phyloP scores from a whole-genome alignment of 2,329 filamentous ascomycete genomes.

The Myriosclerotinia duriaeana region DNA sequence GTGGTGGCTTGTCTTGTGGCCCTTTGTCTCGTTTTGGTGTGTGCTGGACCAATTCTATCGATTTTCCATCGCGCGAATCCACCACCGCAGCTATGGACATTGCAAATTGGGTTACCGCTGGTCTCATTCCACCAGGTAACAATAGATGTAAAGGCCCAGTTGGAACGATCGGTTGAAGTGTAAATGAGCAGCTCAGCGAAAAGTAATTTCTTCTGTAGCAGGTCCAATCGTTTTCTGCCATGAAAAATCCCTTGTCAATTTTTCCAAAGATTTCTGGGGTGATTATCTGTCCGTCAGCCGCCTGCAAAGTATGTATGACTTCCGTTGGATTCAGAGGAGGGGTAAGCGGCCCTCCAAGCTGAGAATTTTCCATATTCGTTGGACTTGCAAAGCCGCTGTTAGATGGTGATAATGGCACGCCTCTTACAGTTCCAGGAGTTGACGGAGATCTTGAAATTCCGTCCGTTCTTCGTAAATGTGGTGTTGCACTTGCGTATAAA shows the following conservation, averaged over 20 bases:
- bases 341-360: slow-evolving; percentile 30
- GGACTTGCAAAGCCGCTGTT: slow-evolving; percentile 41
- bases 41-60: slow-evolving; percentile 71
- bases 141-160: slow-evolving; percentile 45
- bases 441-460: slow-evolving; percentile 41
- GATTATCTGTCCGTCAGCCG: slow-evolving; percentile 51
- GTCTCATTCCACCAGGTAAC: slow-evolving; percentile 30
- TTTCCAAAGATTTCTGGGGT: slow-evolving; percentile 63
- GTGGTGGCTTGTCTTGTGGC: slow-evolving; percentile 61
- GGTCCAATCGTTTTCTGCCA: slow-evolving; percentile 66
- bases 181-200: slow-evolving; percentile 63
- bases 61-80: slow-evolving; percentile 60
- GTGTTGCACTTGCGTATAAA: slow-evolving; percentile 39
- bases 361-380: slow-evolving; percentile 39
- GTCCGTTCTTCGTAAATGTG: slow-evolving; percentile 36
- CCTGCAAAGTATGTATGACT: slow-evolving; percentile 49
- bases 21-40: slow-evolving; percentile 73
- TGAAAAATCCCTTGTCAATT: slow-evolving; percentile 71
- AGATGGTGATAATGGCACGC: slow-evolving; percentile 40
- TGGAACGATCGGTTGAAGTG: slow-evolving; percentile 49
- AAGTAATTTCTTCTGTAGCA: slow-evolving; percentile 76
- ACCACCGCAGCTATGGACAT: slow-evolving; percentile 68
- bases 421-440: slow-evolving; percentile 34
- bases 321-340: slow-evolving; percentile 44
- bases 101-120: slow-evolving; percentile 56